Evolutionary conservation across 2,329 filamentous ascomycete genomes (phyloP), one percentile per base, ranked within the genome.

Genomic region (Aplosporella prunicola): DNA sequence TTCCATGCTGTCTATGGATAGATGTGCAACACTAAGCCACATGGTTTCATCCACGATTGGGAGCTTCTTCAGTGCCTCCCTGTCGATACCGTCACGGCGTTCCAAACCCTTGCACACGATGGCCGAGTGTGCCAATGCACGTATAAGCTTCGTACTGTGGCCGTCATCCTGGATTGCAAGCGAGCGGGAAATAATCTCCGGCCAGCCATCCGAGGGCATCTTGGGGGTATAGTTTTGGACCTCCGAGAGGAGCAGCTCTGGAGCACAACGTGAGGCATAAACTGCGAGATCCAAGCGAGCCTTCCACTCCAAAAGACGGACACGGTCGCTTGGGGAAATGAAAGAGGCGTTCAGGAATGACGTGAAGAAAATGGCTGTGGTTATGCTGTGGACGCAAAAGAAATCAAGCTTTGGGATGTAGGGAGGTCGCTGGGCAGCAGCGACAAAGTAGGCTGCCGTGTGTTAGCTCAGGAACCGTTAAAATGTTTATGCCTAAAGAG

Each of bases 361-460:
- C 5, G 68, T 66, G 46, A 84, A 69, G 63, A 89, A 91, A 46
- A 93, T 76, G n/a, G 80, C 78, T 8, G 68, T 66, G 52, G 82
- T 95, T 47, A 89, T 63, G 50, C 78, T 75, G 58, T 95, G 88
- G 49, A 88, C 86, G 52, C 66, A 68, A 64, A 80, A 91, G 57
- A 95, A 95, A 55, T 94, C 88, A 54, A 85, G 77, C 54, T 82
- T 87, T 33, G 80, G 66, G 15, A 68, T 58, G 53, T 87, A 82
- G 1, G 68, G 66, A 0, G 74, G 74, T 20, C 72, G 66, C 47
- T 83, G 72, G 0, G 84, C 75, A 1, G 79, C 73, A 1, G 60
- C 63, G n/a, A 72, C 69, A 49, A 68, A 75, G 51, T 72, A 76
- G 0, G 67, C 71, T 60, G 43, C 32, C 18, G 35, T 29, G 7